Conservation (phyloP, 2,329 filamentous ascomycete genomes). For the Xenoacremonium recifei region DNA sequence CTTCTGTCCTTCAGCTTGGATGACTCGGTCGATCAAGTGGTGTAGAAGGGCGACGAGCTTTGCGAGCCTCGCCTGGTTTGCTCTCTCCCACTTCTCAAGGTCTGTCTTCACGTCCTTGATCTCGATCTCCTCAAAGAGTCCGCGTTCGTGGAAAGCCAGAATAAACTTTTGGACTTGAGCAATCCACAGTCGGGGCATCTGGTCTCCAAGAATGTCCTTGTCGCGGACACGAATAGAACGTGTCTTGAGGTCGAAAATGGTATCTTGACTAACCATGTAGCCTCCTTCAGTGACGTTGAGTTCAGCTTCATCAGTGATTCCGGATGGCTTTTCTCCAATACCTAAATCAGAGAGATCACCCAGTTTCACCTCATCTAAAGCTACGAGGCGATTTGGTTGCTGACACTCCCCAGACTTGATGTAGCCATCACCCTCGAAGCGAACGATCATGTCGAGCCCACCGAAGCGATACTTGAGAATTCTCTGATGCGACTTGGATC, state of each 20-base stretch:
- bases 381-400: not conserved
- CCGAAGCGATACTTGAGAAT: conserved; percentile 59
- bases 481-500: conserved; percentile 61
- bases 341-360: too few species aligned
- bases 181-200: conserved; percentile 43
- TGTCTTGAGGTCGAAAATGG: conserved; percentile 45
- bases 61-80: conserved; percentile 28
- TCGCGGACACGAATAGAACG: conserved; percentile 25
- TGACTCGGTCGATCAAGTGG: conserved; percentile 14
- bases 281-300: conserved; percentile 25
- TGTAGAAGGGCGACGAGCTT: conserved; percentile 25
- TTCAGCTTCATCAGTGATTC: not conserved
- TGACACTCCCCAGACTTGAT: conserved; percentile 6
- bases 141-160: conserved; percentile 38
- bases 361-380: conserved; percentile 4
- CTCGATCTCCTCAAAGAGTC: conserved; percentile 35
- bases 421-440: conserved; percentile 29
- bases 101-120: conserved; percentile 30
- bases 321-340: not conserved
- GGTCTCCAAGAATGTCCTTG: conserved; percentile 27
- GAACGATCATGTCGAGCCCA: conserved; percentile 24
- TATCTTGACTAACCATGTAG: conserved; percentile 25
- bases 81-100: conserved; percentile 36
- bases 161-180: conserved; percentile 38
- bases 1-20: conserved; percentile 10